These are phyloP conservation scores for Erysimum cheiranthoides DNA, from an alignment of 345 rosid genomes.

Conservation along the genomic window DNA sequence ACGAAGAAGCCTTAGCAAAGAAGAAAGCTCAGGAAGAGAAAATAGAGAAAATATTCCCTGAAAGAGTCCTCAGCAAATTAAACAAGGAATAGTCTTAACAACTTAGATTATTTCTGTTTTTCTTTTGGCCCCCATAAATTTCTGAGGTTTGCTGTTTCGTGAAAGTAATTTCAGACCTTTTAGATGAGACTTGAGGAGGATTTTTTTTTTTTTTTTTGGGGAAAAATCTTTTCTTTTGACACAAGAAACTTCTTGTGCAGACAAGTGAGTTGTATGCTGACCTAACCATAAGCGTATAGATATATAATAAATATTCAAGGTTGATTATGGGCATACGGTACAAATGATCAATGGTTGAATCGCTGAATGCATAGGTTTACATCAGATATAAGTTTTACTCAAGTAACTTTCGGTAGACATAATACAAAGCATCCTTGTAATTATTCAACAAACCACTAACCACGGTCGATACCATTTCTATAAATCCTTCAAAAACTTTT, in stretches of 20 bases:
- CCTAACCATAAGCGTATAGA: constrained; percentile 14
- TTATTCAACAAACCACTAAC: constrained; percentile 33
- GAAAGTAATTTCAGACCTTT: constrained; percentile 3
- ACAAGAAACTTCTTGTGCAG: constrained; percentile 15
- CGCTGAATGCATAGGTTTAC: constrained; percentile 1
- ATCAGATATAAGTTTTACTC: constrained; percentile 19
- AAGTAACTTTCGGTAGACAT: no score
- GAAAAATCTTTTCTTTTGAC: neutral
- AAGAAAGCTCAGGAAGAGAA: constrained; percentile 74
- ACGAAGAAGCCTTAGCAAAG: constrained; percentile 77
- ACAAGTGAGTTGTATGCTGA: constrained; percentile 25
- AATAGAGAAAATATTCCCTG: constrained; percentile 50
- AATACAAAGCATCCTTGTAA: constrained; percentile 23
- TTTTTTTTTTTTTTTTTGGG: neutral
- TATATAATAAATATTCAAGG: constrained; percentile 6
- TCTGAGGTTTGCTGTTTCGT: constrained; percentile 20
- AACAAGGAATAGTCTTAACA: constrained; percentile 70
- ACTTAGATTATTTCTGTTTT: neutral
- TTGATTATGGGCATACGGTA: constrained; percentile 30
- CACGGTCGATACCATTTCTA: constrained; percentile 35
- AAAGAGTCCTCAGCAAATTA: constrained; percentile 56
- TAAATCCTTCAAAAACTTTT: constrained; percentile 27
- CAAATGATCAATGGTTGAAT: no score
- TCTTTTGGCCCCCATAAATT: neutral
- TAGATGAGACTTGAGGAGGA: constrained; percentile 19